Percentiles rank a stretch among this genome's conserved stretches.
Conservation (phyloP, 345 rosid genomes). For the Acer campestre region DNA sequence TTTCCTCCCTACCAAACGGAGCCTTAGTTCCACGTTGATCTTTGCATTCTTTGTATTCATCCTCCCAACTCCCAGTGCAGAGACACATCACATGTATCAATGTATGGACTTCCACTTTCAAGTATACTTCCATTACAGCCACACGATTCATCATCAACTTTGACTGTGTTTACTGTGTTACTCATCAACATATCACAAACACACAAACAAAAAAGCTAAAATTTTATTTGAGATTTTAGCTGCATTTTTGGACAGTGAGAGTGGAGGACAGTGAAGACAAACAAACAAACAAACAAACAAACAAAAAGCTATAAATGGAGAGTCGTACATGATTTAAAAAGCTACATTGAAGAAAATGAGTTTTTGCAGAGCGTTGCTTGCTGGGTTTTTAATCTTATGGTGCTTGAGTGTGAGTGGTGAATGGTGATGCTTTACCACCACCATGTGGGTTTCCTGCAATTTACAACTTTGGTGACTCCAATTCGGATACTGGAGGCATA, state of each 20-base stretch:
- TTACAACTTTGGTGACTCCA: conserved; percentile 90
- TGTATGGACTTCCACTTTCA: no score
- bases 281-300: no score
- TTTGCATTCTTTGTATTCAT: no score
- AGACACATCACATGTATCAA: no score
- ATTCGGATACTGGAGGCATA: conserved; percentile 83
- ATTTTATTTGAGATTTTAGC: no score
- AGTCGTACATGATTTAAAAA: neutral
- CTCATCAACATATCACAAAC: no score
- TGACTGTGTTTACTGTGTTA: no score
- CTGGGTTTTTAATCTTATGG: conserved; percentile 40
- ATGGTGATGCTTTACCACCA: conserved; percentile 24
- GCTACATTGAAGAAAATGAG: conserved; percentile 22
- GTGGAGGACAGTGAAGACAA: conserved; percentile 1
- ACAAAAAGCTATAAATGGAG: no score
- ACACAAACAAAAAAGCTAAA: no score
- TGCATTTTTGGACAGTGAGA: neutral
- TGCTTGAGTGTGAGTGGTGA: conserved; percentile 26
- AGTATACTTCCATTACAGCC: neutral
- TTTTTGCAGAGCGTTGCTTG: conserved; percentile 24
- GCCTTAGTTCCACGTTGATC: no score
- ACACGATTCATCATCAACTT: conserved; percentile 4
- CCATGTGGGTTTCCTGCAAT: conserved; percentile 68
- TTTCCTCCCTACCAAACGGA: no score
- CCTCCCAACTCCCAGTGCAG: no score